Conservation (phyloP, 345 rosid genomes). For the Cardiospermum halicacabum region DNA sequence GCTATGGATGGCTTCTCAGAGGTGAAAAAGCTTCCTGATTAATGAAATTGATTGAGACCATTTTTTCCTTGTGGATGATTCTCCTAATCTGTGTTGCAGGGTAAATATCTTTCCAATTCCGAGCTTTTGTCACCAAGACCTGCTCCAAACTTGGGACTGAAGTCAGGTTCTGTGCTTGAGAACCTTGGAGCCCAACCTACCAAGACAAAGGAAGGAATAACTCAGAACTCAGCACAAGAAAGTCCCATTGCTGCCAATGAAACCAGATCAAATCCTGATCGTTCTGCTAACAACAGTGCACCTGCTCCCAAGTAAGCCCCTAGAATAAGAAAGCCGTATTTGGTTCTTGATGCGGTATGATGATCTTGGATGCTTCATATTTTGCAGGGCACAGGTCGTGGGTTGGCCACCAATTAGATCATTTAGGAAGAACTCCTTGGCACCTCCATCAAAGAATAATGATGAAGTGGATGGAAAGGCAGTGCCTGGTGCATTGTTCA, state of each 20-base stretch:
- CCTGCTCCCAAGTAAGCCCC: slow-evolving; percentile 56
- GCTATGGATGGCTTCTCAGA: slow-evolving; percentile 51
- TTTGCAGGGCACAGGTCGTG: slow-evolving; percentile 64
- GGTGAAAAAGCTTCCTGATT: slow-evolving; percentile 29
- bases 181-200: slow-evolving; percentile 40
- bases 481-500: slow-evolving; percentile 47
- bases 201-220: slow-evolving; percentile 34
- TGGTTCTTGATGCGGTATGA: not conserved
- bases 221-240: slow-evolving; percentile 32
- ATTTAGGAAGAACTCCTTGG: slow-evolving; percentile 58
- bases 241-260: slow-evolving; percentile 29
- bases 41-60: slow-evolving; percentile 1
- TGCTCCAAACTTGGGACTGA: slow-evolving; percentile 41
- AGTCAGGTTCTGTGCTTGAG: slow-evolving; percentile 42
- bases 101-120: slow-evolving; percentile 37
- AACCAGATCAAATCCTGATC: slow-evolving; percentile 21
- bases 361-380: slow-evolving; percentile 6
- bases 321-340: not conserved
- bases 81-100: slow-evolving; percentile 33
- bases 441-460: slow-evolving; percentile 46
- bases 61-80: slow-evolving; percentile 9
- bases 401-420: slow-evolving; percentile 84
- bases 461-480: slow-evolving; percentile 64
- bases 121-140: slow-evolving; percentile 42
- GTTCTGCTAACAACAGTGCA: slow-evolving; percentile 28